These are phyloP conservation scores for Xylariaceae sp. DNA, from an alignment of 2,329 filamentous ascomycete genomes.

Conservation along the genomic window DNA sequence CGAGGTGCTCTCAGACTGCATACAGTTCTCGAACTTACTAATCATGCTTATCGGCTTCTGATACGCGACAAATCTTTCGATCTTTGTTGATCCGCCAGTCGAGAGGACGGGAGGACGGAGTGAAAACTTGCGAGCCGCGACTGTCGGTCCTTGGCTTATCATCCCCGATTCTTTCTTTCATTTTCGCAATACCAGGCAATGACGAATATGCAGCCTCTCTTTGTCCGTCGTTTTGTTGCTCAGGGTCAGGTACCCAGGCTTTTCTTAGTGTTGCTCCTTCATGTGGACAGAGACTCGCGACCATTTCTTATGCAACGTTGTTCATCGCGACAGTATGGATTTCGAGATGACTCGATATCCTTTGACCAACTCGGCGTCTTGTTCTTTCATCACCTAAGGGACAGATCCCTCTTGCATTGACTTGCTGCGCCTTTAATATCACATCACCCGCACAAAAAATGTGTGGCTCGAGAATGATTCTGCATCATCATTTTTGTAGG, in stretches of 20 bases:
- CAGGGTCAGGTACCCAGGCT: slow-evolving; percentile 6
- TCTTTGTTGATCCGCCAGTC: slow-evolving; percentile 19
- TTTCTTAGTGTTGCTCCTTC: background rate
- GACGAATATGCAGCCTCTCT: slow-evolving; percentile 8
- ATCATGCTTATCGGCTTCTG: slow-evolving; percentile 4
- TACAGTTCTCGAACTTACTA: background rate
- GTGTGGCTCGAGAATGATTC: no score
- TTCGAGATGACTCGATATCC: slow-evolving; percentile 9
- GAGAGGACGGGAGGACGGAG: slow-evolving; percentile 4
- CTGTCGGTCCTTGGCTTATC: slow-evolving; percentile 2
- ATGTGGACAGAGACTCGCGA: background rate
- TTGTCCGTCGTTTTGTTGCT: slow-evolving; percentile 11
- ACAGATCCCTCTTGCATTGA: slow-evolving; percentile 14
- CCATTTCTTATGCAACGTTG: slow-evolving; percentile 6
- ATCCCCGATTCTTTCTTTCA: slow-evolving; percentile 15
- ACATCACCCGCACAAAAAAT: background rate
- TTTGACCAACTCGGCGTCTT: slow-evolving; percentile 21
- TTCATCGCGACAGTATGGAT: slow-evolving; percentile 1
- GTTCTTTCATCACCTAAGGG: slow-evolving; percentile 17
- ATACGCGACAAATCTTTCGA: slow-evolving; percentile 13
- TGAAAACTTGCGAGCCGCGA: background rate
- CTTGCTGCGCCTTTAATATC: slow-evolving; percentile 17
- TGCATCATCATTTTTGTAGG: background rate
- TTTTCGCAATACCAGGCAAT: slow-evolving; percentile 6
- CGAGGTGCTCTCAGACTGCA: background rate